Base-by-base conservation (phyloP, 1,284 basidiomycete genomes). In the Leccinum ponderosum region DNA sequence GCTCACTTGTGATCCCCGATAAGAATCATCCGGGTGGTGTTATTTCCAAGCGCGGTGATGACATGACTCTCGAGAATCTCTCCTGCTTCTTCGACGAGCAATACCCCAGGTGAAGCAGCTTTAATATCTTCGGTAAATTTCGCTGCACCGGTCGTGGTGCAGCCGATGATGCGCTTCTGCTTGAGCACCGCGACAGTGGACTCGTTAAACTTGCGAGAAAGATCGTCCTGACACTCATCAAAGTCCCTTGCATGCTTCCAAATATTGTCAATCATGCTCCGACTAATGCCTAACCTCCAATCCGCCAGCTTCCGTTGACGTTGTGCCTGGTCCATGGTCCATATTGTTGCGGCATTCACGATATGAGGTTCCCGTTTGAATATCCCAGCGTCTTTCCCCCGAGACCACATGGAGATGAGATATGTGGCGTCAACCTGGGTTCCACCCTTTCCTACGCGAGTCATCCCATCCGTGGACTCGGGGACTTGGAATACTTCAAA, bases 1-100 rank as follows among this genome's bases (percentile, higher is more conserved):
- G 47, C 83, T 35, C 70, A 87, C 87, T 89, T 83, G 70, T 89
- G 87, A 66, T 89, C 87, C 0, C 87, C 87, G 35, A 89, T 89
- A 8, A 89, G 73, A 60, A 89, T 82, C 50, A 89, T 66, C 50
- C 87, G 86, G 3, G 75, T 68, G 0, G 81, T 81, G 4, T 76
- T 56, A 1, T 63, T 60, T 0, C 80, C 78, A 6, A 89, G 70
- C 0, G 87, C 80, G 0, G 85, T 87, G 33, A 89, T 61, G 33
- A 87, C 75, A 66, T 89, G 87, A 62, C 82, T 85, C 67, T 89
- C 87, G 3, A 89, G 68, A 51, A 89, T 88, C 66, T 89, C 87
- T 15, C 87, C 87, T 0, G 87, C 87, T 69, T 89, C 87, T 67
- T 89, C 87, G 1, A 89, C 85, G 2, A 89, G 75, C 0, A 89